Percentiles rank a stretch among this genome's conserved stretches.
Conservation (phyloP, 2,329 filamentous ascomycete genomes). For the Chaetomium olivaceum region DNA sequence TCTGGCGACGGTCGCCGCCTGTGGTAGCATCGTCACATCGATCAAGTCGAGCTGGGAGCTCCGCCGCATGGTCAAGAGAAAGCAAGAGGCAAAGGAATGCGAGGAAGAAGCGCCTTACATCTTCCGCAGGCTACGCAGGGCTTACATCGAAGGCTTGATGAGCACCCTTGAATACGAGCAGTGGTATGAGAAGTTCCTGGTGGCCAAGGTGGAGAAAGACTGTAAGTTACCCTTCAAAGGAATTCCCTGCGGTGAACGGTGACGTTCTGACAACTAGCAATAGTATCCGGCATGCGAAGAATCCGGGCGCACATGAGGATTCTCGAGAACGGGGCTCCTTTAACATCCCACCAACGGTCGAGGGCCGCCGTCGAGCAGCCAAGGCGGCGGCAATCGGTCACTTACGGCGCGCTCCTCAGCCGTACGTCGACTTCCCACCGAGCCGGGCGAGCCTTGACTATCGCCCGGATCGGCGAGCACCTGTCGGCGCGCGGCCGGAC, state of each 20-base stretch:
- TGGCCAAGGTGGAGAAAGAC: constrained; percentile 35
- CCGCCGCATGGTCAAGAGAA: constrained; percentile 35
- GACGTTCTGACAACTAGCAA: background rate
- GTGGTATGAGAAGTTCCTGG: constrained; percentile 36
- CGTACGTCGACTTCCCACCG: constrained; percentile 13
- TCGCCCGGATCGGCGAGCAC: constrained; percentile 8
- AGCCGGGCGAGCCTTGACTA: constrained; percentile 25
- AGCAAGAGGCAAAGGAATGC: constrained; percentile 30
- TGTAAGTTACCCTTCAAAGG: constrained; percentile 25
- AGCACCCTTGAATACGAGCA: constrained; percentile 30
- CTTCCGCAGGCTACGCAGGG: constrained; percentile 29
- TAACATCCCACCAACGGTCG: constrained; percentile 20
- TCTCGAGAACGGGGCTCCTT: constrained; percentile 25
- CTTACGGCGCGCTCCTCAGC: constrained; percentile 1
- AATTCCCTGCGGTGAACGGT: background rate
- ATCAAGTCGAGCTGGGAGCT: constrained; percentile 38
- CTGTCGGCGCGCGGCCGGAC: constrained; percentile 22
- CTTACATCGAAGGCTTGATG: constrained; percentile 33
- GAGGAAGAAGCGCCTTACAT: constrained; percentile 31
- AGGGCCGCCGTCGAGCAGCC: constrained; percentile 14
- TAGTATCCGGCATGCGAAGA: constrained; percentile 25
- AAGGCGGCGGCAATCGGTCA: constrained; percentile 21
- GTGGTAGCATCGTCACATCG: constrained; percentile 36
- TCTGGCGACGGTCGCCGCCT: constrained; percentile 35
- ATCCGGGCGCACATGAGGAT: constrained; percentile 27